A percentile compares a stretch with the other conserved stretches of the same genome.
Conservation (phyloP, 108 stramenopile genomes). For the Cyclotella baltica region DNA sequence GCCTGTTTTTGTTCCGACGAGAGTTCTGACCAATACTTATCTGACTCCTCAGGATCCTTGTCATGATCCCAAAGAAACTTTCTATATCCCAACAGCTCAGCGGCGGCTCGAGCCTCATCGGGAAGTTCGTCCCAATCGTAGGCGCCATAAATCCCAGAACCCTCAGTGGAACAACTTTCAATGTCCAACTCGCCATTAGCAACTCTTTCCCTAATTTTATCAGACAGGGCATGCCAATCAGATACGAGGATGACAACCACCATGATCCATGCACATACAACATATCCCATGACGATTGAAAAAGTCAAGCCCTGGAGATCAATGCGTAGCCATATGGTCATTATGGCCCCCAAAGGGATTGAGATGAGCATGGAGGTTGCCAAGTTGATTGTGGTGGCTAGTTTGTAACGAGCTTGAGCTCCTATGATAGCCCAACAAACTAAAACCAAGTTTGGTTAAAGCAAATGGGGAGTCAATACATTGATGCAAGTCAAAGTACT, state of each 20-base stretch:
- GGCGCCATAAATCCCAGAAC: neutral
- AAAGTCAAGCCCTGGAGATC: conserved; percentile 35
- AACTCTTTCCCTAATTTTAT: conserved; percentile 24
- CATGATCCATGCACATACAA: conserved; percentile 17
- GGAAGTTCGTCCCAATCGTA: conserved; percentile 30
- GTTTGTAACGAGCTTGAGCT: conserved; percentile 25
- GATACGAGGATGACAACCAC: conserved; percentile 16
- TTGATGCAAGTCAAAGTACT: too few relatives aligned
- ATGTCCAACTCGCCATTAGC: conserved; percentile 19
- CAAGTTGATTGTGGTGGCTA: conserved; percentile 21
- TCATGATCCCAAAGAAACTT: conserved; percentile 48
- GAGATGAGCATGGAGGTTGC: conserved; percentile 17
- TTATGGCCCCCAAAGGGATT: conserved; percentile 26
- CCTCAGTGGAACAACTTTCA: conserved; percentile 13
- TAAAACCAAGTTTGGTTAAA: neutral
- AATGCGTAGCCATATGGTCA: conserved; percentile 10
- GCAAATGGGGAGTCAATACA: neutral
- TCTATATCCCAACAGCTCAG: conserved; percentile 42
- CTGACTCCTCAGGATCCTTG: conserved; percentile 24
- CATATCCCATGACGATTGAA: conserved; percentile 35
- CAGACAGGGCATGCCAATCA: conserved; percentile 26
- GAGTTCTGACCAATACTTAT: conserved; percentile 54
- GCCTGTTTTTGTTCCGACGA: conserved; percentile 54
- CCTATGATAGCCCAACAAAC: conserved; percentile 40
- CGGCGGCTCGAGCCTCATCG: conserved; percentile 17